A percentile compares a stretch with the other conserved stretches of the same genome.
phyloP scores from a whole-genome alignment of 768 basidiomycete genomes.

The Kwoniella sp. region DNA sequence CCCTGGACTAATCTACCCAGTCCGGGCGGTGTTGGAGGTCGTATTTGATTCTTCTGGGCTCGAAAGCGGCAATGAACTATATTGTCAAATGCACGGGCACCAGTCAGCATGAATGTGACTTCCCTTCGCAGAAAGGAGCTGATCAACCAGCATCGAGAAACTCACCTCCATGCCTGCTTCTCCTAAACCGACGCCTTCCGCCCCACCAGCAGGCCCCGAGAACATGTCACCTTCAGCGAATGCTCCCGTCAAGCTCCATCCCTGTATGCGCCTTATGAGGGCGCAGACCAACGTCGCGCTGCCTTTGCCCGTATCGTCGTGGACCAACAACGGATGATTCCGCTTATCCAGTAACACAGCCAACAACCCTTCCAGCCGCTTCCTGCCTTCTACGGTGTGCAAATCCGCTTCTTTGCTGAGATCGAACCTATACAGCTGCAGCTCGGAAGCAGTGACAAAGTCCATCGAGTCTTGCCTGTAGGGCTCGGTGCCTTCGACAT shows the following conservation, averaged over 20 bases:
- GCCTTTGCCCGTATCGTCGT: constrained; percentile 50
- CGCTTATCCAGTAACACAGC: constrained; percentile 36
- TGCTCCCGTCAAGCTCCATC: constrained; percentile 41
- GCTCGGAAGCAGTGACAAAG: constrained; percentile 30
- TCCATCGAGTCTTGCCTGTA: constrained; percentile 45
- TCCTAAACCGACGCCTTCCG: constrained; percentile 48
- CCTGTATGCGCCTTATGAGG: constrained; percentile 35
- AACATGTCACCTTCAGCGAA: constrained; percentile 49
- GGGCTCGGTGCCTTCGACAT: constrained; percentile 38
- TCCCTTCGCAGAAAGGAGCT: neutral
- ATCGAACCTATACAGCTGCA: constrained; percentile 37
- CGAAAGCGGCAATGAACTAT: constrained; percentile 51
- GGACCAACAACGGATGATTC: constrained; percentile 50
- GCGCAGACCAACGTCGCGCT: constrained; percentile 31
- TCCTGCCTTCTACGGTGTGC: constrained; percentile 23
- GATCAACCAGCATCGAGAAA: neutral
- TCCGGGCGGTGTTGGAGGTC: constrained; percentile 29
- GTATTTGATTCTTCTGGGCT: constrained; percentile 42
- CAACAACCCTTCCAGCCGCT: constrained; percentile 29
- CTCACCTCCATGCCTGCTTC: constrained; percentile 49
- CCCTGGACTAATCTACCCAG: constrained; percentile 31
- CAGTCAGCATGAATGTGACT: neutral
- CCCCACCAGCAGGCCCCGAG: constrained; percentile 49
- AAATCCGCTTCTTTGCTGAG: constrained; percentile 39
- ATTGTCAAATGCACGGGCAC: no score